Evolutionary conservation across 176 grass and related monocot species (phyloP), one percentile per base, ranked within the genome.

Genomic region (Rhynchospora tenuis): DNA sequence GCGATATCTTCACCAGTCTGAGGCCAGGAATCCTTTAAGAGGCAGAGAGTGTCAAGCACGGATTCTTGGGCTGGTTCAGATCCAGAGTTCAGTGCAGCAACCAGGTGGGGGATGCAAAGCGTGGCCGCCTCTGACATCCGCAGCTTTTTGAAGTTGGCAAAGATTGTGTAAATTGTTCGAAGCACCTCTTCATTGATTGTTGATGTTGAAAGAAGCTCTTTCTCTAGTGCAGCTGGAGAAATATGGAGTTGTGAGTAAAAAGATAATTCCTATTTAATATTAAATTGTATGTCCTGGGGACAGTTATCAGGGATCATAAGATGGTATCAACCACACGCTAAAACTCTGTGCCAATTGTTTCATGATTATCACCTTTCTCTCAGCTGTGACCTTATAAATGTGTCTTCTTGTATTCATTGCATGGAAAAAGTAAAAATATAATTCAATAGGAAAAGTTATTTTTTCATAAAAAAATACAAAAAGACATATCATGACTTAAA

Each of bases 1-100:
- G 95, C 87, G 68, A 95, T 93, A 20, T 98, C 92, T 89, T 98
- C 95, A 80, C 90, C 92, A 88, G 92, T 95, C 63, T 98, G 87
- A 9, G 95, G 85, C 92, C 92, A 98, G 43, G 92, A 98, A 77
- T 95, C 95, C 85, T 98, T 98, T 71, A 98, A 79, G 79, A 98
- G 91, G 85, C 89, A 91, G 82, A 95, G 92, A 50, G 91, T 93
- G 86, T 93, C 92, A 5, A 98, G 88, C 50, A 95, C 92, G 52
- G 92, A 88, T 85, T 98, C 95, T 78, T 95, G 95, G 57, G 91
- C 90, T 80, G 88, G 83, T 73, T 98, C 95, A 42, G 70, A 91
- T 88, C 92, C 90, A 78, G 93, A 86, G 79, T 92, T 90, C 73
- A 98, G 79, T 27, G 92, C 92, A 84, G 89, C 87, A 31, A 93